Evolutionary conservation across 2,329 filamentous ascomycete genomes (phyloP).

Genomic region (Pseudogymnoascus sp.): DNA sequence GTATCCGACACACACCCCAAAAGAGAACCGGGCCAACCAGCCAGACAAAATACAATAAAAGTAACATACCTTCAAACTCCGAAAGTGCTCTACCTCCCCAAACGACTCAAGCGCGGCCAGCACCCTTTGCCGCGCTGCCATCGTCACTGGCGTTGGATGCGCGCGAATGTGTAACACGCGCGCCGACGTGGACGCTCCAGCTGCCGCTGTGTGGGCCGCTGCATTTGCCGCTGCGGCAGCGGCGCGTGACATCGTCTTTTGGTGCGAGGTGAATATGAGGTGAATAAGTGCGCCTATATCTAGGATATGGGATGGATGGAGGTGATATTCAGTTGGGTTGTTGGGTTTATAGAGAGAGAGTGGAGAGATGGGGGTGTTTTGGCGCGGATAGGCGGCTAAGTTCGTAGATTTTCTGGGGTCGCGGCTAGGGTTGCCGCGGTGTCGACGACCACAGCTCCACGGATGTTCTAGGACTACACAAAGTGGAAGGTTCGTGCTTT

Average conservation of each 20-base stretch:
- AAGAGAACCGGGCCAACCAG: background rate
- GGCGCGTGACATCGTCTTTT: background rate
- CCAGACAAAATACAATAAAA: background rate
- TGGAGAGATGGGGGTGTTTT: background rate
- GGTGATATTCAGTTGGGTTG: background rate
- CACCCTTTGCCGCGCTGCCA: constrained; percentile 27
- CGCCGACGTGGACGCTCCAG: background rate
- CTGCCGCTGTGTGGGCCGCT: background rate
- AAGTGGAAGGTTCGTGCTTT: background rate
- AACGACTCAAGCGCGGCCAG: constrained; percentile 26
- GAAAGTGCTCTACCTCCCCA: constrained; percentile 27
- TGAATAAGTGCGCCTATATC: background rate
- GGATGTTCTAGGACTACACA: background rate
- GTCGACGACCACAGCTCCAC: background rate
- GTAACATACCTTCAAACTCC: constrained; percentile 23
- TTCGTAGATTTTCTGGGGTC: background rate
- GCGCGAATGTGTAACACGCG: constrained; percentile 27
- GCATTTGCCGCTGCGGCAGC: background rate
- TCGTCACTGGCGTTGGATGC: constrained; percentile 22
- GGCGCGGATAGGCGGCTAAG: background rate
- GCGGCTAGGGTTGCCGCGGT: background rate
- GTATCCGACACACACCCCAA: background rate
- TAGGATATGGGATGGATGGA: background rate
- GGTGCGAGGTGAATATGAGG: background rate
- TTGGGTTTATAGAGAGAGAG: background rate